Conservation (phyloP, 805 yeast genomes). For the Metschnikowia lunata region DNA sequence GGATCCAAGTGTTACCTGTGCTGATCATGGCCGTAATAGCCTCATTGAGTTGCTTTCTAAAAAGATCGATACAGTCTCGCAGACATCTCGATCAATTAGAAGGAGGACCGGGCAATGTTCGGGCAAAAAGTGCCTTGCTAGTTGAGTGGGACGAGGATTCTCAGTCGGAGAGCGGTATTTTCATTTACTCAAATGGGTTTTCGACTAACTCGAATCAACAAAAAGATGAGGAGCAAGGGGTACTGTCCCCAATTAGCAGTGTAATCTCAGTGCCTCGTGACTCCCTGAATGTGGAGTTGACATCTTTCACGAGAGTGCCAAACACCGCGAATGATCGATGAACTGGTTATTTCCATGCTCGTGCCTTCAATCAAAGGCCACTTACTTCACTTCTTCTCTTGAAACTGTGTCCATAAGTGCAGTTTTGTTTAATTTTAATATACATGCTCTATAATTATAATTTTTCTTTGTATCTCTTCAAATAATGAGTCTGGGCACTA, state of each 20-base stretch:
- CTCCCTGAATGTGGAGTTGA: background rate
- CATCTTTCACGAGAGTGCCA: background rate
- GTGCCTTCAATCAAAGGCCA: too few relatives aligned
- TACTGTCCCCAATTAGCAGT: background rate
- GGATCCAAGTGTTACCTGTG: constrained; percentile 73
- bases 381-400: too few relatives aligned
- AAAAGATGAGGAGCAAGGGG: constrained; percentile 3
- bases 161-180: constrained; percentile 42
- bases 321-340: too few relatives aligned
- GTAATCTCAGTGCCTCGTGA: background rate
- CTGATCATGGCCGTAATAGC: constrained; percentile 60
- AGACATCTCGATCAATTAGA: constrained; percentile 31
- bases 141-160: constrained; percentile 22
- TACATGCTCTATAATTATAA: too few relatives aligned
- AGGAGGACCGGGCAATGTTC: constrained; percentile 6
- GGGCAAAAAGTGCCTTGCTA: constrained; percentile 6
- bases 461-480: too few relatives aligned
- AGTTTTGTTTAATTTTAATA: too few relatives aligned
- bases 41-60: constrained; percentile 64
- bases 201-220: constrained; percentile 18
- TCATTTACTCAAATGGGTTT: constrained; percentile 41
- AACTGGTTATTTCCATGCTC: too few relatives aligned
- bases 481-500: too few relatives aligned
- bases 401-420: too few relatives aligned
- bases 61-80: constrained; percentile 59